Evolutionary conservation across 139 green algal species (phyloP).

Genomic region (Tetradesmus lagerheimii): DNA sequence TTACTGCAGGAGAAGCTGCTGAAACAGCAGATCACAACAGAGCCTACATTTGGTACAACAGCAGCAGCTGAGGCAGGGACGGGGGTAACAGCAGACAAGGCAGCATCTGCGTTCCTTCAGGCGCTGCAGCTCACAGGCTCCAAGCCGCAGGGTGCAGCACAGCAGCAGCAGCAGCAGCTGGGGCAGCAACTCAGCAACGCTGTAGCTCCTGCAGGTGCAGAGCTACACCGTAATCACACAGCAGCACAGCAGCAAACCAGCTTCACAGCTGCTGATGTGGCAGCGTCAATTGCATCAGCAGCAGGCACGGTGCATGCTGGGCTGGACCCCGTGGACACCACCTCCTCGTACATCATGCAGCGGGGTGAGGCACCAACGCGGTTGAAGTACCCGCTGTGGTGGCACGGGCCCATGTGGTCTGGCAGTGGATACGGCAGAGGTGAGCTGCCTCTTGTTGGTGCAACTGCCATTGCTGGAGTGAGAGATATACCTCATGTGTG

Average conservation of each 20-base stretch:
- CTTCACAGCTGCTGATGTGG: not conserved
- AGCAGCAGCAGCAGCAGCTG: not conserved
- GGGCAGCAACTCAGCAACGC: not conserved
- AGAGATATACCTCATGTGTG: too few relatives aligned
- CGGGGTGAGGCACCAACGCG: not conserved
- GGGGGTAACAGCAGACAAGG: too few relatives aligned
- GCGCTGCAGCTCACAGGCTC: not conserved
- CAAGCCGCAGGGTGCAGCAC: too few relatives aligned
- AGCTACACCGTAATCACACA: not conserved
- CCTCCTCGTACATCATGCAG: not conserved
- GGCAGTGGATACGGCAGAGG: constrained; percentile 41
- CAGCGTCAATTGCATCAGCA: not conserved
- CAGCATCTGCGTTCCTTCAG: not conserved
- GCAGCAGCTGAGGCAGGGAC: not conserved
- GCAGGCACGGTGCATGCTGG: constrained; percentile 1
- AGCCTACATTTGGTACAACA: not conserved
- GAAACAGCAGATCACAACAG: not conserved
- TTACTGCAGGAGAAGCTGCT: not conserved
- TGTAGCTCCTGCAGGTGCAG: not conserved
- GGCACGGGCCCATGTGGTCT: constrained; percentile 40
- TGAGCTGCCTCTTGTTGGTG: too few relatives aligned
- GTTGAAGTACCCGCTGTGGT: constrained; percentile 41
- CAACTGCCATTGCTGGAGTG: too few relatives aligned
- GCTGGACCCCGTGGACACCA: not conserved
- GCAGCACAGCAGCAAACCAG: not conserved